Evolutionary conservation across 2,329 filamentous ascomycete genomes (phyloP).

Genomic region (Teratosphaeria destructans): DNA sequence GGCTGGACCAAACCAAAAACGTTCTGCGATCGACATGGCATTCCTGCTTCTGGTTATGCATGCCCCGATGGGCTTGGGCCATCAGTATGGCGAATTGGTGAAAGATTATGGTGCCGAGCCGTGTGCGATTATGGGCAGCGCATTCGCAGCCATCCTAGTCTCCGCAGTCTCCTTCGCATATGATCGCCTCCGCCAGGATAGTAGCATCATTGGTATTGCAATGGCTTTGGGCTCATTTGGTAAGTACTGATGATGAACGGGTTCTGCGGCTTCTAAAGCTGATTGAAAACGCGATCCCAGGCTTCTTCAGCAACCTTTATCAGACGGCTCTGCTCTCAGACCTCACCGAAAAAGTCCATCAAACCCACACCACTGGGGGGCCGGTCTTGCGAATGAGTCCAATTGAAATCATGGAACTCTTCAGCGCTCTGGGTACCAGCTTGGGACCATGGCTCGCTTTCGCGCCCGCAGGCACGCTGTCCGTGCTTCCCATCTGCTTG

Average conservation of each 20-base stretch:
- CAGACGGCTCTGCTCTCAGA: neutral
- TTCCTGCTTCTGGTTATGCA: neutral
- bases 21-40: neutral
- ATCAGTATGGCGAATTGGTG: neutral
- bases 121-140: neutral
- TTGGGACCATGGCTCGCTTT: neutral
- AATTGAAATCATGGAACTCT: neutral
- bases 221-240: neutral
- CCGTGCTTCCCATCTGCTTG: neutral
- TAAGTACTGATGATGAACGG: neutral
- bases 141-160: neutral
- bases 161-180: neutral
- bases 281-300: neutral
- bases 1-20: neutral
- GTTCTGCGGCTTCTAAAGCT: neutral
- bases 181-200: neutral
- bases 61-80: neutral
- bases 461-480: neutral
- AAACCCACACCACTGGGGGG: neutral
- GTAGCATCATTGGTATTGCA: neutral
- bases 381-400: neutral
- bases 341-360: neutral
- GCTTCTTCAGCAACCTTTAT: neutral
- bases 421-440: neutral
- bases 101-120: neutral